Percentiles rank a stretch among this genome's conserved stretches.
These are phyloP conservation scores for Lactarius sp. DNA, from an alignment of 768 basidiomycete genomes.

Conservation along the genomic window DNA sequence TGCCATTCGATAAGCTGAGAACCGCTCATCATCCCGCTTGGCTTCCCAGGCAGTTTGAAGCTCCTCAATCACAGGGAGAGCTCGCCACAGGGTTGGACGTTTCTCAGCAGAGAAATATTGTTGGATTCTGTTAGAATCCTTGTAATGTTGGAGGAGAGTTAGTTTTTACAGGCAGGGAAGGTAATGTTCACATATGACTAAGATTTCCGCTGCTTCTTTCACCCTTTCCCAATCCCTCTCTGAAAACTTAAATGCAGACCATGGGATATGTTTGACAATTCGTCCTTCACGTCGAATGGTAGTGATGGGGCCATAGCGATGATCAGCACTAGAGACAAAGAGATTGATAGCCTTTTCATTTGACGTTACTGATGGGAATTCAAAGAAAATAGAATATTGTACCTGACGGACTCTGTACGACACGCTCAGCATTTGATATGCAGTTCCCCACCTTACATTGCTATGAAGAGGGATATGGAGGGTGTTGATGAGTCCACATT, in stretches of 20 bases:
- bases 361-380: no score
- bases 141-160: no score
- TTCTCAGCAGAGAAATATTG: constrained; percentile 30
- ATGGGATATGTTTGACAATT: background rate
- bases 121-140: constrained; percentile 30
- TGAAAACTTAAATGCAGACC: background rate
- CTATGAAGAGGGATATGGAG: background rate
- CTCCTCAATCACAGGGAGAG: constrained; percentile 31
- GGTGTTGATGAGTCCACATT: no score
- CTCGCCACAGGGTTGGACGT: constrained; percentile 29
- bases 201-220: background rate
- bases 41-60: constrained; percentile 16
- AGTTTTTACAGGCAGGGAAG: background rate
- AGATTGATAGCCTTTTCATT: background rate
- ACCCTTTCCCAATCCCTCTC: background rate
- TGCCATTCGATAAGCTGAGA: constrained; percentile 24
- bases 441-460: background rate
- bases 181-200: background rate
- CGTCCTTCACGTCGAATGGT: background rate
- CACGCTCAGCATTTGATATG: background rate
- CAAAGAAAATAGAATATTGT: no score
- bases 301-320: background rate
- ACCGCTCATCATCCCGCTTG: constrained; percentile 5
- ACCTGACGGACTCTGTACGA: background rate
- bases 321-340: background rate